Conservation (phyloP, 2,329 filamentous ascomycete genomes). For the Phialophora expanda region DNA sequence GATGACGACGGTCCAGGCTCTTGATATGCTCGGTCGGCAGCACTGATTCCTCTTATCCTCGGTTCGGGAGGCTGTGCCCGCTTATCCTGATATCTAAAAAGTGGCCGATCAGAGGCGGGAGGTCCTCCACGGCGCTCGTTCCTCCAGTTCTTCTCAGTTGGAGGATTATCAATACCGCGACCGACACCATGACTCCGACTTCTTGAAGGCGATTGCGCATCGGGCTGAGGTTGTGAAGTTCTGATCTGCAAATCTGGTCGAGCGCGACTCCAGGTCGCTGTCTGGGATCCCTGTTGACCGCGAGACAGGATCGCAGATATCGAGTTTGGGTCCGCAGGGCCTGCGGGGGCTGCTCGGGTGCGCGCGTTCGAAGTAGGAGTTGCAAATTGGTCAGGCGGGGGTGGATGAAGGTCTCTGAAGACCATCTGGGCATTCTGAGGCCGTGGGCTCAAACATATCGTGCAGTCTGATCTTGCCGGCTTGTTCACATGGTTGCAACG, state of each 20-base stretch:
- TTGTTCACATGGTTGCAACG: constrained; percentile 34
- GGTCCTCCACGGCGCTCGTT: not conserved
- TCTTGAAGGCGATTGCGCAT: not conserved
- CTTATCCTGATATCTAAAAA: constrained; percentile 7
- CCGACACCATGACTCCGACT: not conserved
- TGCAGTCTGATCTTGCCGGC: constrained; percentile 37
- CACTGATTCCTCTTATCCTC: not conserved
- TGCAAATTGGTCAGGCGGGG: constrained; percentile 2
- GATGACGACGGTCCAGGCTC: not conserved
- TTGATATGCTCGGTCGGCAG: not conserved
- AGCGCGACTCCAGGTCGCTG: not conserved
- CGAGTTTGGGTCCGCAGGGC: constrained; percentile 41
- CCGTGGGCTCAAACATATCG: constrained; percentile 41
- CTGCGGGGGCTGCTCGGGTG: not conserved
- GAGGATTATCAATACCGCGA: not conserved
- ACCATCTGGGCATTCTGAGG: constrained; percentile 34
- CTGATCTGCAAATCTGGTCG: not conserved
- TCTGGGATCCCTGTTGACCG: constrained; percentile 51
- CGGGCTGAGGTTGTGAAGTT: not conserved
- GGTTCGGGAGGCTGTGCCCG: not conserved
- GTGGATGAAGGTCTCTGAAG: constrained; percentile 18
- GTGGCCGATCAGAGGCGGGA: not conserved
- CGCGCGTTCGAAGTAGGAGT: not conserved
- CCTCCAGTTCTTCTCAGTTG: not conserved
- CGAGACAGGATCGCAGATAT: constrained; percentile 58